Evolutionary conservation across 2,329 filamentous ascomycete genomes (phyloP).

Genomic region (Periconia digitata): DNA sequence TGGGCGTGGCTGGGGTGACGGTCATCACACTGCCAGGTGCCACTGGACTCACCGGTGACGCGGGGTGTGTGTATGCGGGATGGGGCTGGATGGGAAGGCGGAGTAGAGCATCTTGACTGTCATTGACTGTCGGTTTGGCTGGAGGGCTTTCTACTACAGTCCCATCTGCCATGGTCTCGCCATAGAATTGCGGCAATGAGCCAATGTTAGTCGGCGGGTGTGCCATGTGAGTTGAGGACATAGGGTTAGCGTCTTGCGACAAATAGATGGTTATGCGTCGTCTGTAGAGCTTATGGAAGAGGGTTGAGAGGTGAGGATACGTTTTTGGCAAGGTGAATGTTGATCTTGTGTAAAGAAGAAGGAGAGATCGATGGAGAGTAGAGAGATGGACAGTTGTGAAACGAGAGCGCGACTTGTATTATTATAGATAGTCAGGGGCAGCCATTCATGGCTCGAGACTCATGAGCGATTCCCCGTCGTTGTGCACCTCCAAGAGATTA

Average conservation of each 20-base stretch:
- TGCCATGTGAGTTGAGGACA: conserved; percentile 21
- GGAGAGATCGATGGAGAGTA: neutral
- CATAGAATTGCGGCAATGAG: conserved; percentile 30
- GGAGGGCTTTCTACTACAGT: conserved; percentile 29
- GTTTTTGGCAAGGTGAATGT: neutral
- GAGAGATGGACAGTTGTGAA: neutral
- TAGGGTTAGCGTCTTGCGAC: conserved; percentile 5
- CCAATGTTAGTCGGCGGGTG: conserved; percentile 8
- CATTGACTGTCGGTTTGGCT: conserved; percentile 16
- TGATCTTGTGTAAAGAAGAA: neutral
- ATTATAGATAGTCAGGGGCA: conserved; percentile 1
- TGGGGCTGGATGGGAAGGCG: conserved; percentile 30
- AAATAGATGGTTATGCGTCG: conserved; percentile 9
- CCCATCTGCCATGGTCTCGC: conserved; percentile 31
- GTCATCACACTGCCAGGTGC: conserved; percentile 11
- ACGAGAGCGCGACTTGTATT: neutral
- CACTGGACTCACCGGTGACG: conserved; percentile 16
- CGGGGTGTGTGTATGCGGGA: conserved; percentile 24
- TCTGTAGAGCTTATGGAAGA: conserved; percentile 1
- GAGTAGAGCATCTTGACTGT: conserved; percentile 31
- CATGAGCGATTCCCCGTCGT: conserved; percentile 15
- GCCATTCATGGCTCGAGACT: neutral
- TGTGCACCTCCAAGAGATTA: conserved; percentile 9
- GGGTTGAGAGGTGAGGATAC: neutral
- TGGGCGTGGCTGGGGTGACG: conserved; percentile 4